Base-by-base conservation (phyloP, 768 basidiomycete species). In the Pleurotus cornucopiae region DNA sequence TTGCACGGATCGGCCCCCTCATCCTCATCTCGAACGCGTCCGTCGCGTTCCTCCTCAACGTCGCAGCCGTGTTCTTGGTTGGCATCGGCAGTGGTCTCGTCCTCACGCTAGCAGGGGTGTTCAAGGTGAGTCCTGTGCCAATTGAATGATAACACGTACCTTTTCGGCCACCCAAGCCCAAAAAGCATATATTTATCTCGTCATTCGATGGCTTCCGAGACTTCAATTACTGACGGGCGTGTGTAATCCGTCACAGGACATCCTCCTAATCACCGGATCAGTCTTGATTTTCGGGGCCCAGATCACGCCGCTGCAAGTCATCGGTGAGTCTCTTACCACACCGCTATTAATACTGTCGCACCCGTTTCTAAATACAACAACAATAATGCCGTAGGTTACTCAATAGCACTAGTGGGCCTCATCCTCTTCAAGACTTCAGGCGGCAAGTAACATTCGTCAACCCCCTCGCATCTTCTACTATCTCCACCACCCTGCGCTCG, bases 41-140 rank as follows among this genome's bases (percentile, higher is more conserved):
- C 45, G 81, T 93, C 30, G 95, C 96, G 0, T 95, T 98, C 75
- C 75, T 86, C 38, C 78, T 97, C 59, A 97, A 98, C 66, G 79
- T 97, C 40, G 91, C 95, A 1, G 94, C 95, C 7, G 95, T 98
- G 16, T 98, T 95, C 76, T 78, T 98, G 63, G 93, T 97, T 34
- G 83, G 93, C 43, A 89, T 85, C 0, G 94, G 88, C 13, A 89
- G 88, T 48, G 93, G 94, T 1, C 77, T 98, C 57, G 84, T 97
- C 16, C 76, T 98, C 61, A 98, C 95, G 2, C 80, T 98, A 3
- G 94, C 95, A 2, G 95, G 95, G 13, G 94, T 98, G 21, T 87
- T 94, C 73, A 95, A 95, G 81, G 87, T 88, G 63, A 41, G 76
- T 67, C 52, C 58, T 44, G 37, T 47, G 38, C 34, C 16, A n/a